Evolutionary conservation across 2,329 filamentous ascomycete genomes (phyloP).

Genomic region (Ophiostoma tasmaniense): DNA sequence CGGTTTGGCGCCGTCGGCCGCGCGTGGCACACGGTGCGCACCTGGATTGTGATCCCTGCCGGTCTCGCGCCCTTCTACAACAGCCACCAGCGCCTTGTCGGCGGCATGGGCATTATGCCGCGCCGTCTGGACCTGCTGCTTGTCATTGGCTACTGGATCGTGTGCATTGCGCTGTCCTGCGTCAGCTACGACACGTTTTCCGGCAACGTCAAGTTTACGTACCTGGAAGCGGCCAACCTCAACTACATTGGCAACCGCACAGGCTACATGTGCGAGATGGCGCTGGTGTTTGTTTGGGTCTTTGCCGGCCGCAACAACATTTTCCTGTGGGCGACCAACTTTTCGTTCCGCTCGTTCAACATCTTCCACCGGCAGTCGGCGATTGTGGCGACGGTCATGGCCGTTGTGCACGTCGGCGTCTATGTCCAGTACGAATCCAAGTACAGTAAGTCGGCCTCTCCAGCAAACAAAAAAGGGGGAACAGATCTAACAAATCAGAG

Average conservation of each 20-base stretch:
- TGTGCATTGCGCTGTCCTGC: constrained; percentile 14
- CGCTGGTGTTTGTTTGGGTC: constrained; percentile 27
- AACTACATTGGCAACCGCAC: constrained; percentile 21
- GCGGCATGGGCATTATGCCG: background rate
- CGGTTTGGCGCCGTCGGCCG: background rate
- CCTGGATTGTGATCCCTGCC: constrained; percentile 1
- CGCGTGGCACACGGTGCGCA: constrained; percentile 6
- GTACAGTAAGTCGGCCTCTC: background rate
- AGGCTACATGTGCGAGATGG: constrained; percentile 19
- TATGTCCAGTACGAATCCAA: constrained; percentile 35
- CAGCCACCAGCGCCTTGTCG: constrained; percentile 5
- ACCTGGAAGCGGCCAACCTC: background rate
- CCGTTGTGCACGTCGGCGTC: constrained; percentile 51
- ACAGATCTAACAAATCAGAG: background rate
- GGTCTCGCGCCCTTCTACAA: background rate
- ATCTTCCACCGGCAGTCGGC: constrained; percentile 61
- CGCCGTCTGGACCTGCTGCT: constrained; percentile 1
- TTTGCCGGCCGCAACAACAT: constrained; percentile 60
- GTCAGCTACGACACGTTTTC: constrained; percentile 9
- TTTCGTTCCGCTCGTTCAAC: constrained; percentile 59
- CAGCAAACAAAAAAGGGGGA: no score
- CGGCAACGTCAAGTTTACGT: constrained; percentile 7
- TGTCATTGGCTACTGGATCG: constrained; percentile 17
- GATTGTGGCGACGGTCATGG: constrained; percentile 51
- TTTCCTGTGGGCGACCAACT: constrained; percentile 58